phyloP scores from a whole-genome alignment of 2,329 filamentous ascomycete genomes.

The Aspergillus niger region DNA sequence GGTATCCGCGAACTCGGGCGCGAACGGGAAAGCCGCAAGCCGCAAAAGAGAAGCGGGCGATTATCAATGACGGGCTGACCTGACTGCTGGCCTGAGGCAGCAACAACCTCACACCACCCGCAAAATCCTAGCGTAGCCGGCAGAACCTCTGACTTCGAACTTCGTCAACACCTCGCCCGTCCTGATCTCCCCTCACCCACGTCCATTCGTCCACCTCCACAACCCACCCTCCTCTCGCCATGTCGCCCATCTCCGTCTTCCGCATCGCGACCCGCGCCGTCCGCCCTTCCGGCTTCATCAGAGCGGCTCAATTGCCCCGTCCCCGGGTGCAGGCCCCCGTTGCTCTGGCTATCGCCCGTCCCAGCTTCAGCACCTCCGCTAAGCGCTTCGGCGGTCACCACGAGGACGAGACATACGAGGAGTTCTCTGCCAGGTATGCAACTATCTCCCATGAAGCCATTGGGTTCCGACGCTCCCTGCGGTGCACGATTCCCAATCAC shows the following conservation, averaged over 20 bases:
- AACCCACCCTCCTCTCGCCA: constrained; percentile 42
- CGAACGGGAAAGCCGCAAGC: constrained; percentile 23
- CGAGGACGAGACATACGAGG: constrained; percentile 96
- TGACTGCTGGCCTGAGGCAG: constrained; percentile 23
- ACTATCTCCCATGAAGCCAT: constrained; percentile 26
- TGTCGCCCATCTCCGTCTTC: constrained; percentile 69
- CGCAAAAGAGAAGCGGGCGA: constrained; percentile 14
- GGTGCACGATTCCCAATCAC: constrained; percentile 15
- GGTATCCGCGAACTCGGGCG: constrained; percentile 26
- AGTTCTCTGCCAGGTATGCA: constrained; percentile 92
- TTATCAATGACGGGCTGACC: constrained; percentile 17
- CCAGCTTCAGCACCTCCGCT: constrained; percentile 60
- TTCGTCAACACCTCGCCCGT: constrained; percentile 26
- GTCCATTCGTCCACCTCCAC: constrained; percentile 30
- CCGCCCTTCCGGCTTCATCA: constrained; percentile 61
- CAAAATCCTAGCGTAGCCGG: constrained; percentile 38
- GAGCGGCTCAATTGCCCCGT: constrained; percentile 62
- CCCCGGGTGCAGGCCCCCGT: constrained; percentile 60
- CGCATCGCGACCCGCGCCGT: constrained; percentile 70
- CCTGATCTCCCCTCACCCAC: constrained; percentile 19
- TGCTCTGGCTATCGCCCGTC: constrained; percentile 57
- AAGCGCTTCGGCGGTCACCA: constrained; percentile 64
- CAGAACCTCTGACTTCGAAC: constrained; percentile 26
- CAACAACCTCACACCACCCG: constrained; percentile 40
- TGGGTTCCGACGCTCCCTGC: constrained; percentile 18